Conservation (phyloP, 1,284 basidiomycete species). For the Trichosporon asahii region DNA sequence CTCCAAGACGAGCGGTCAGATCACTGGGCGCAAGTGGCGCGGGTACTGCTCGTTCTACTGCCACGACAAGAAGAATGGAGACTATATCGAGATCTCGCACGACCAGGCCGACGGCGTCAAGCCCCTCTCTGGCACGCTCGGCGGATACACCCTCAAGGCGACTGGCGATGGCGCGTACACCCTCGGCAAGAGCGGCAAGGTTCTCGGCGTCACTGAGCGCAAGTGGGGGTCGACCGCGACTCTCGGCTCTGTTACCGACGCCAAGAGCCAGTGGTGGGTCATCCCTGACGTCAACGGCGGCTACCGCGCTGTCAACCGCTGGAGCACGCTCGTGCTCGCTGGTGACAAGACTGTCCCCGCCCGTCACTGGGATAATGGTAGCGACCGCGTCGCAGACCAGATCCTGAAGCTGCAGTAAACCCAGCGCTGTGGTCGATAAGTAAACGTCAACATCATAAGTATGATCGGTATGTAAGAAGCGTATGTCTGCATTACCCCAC, state of each 20-base stretch:
- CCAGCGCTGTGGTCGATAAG: background rate
- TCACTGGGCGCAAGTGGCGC: constrained; percentile 17
- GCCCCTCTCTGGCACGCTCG: background rate
- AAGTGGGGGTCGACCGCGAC: constrained; percentile 13
- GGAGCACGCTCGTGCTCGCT: constrained; percentile 6
- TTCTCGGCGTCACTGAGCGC: constrained; percentile 12
- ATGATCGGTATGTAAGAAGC: too few species aligned
- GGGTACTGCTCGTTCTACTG: constrained; percentile 22
- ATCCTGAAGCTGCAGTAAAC: background rate
- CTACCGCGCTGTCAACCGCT: background rate
- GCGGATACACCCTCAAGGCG: background rate
- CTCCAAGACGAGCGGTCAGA: background rate
- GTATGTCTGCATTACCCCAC: background rate
- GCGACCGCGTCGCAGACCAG: background rate
- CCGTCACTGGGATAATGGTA: background rate
- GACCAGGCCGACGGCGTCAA: background rate
- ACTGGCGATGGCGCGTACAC: constrained; percentile 20
- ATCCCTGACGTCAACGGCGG: background rate
- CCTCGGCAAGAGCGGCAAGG: background rate
- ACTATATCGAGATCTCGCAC: constrained; percentile 20
- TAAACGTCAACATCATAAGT: too few species aligned
- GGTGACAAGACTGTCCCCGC: background rate
- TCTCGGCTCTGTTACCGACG: background rate
- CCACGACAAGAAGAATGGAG: constrained; percentile 9
- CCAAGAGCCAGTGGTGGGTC: background rate